Conservation (phyloP, 2,329 filamentous ascomycete species). For the Claviceps cyperi region DNA sequence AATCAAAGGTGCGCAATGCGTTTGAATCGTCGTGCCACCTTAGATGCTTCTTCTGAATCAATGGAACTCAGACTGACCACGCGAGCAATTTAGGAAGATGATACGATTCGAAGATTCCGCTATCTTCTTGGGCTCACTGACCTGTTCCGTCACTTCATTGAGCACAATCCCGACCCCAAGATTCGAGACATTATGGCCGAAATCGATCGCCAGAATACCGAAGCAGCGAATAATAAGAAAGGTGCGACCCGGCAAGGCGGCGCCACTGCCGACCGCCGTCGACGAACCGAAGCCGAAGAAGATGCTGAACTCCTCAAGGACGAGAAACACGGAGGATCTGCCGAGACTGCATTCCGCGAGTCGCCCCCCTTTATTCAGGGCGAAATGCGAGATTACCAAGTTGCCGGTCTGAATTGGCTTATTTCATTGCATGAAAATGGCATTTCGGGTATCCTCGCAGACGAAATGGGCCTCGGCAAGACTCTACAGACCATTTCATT, state of each 20-base stretch:
- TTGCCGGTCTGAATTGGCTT: slow-evolving; percentile 92
- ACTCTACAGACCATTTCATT: slow-evolving; percentile 96
- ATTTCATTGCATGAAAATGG: slow-evolving; percentile 97
- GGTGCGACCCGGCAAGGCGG: slow-evolving; percentile 69
- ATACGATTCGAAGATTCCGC: slow-evolving; percentile 83
- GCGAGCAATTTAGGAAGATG: slow-evolving; percentile 61
- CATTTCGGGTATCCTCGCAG: slow-evolving; percentile 92
- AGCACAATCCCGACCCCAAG: slow-evolving; percentile 88
- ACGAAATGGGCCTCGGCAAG: slow-evolving; percentile 98
- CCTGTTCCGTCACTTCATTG: slow-evolving; percentile 96
- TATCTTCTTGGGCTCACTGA: slow-evolving; percentile 93
- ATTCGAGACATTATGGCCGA: slow-evolving; percentile 88
- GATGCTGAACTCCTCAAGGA: slow-evolving; percentile 79
- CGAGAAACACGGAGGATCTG: slow-evolving; percentile 74
- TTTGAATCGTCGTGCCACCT: background rate
- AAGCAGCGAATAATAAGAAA: slow-evolving; percentile 57
- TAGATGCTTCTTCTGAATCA: background rate
- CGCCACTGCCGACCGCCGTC: slow-evolving; percentile 59
- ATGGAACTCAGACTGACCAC: background rate
- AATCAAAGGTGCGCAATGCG: slow-evolving; percentile 59
- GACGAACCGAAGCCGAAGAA: slow-evolving; percentile 93
- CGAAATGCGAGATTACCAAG: slow-evolving; percentile 89
- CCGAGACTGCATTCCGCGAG: slow-evolving; percentile 83
- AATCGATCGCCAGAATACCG: slow-evolving; percentile 84
- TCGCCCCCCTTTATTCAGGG: slow-evolving; percentile 83